Evolutionary conservation across 345 rosid genomes (phyloP).

Genomic region (Eucalyptus tenuipes): DNA sequence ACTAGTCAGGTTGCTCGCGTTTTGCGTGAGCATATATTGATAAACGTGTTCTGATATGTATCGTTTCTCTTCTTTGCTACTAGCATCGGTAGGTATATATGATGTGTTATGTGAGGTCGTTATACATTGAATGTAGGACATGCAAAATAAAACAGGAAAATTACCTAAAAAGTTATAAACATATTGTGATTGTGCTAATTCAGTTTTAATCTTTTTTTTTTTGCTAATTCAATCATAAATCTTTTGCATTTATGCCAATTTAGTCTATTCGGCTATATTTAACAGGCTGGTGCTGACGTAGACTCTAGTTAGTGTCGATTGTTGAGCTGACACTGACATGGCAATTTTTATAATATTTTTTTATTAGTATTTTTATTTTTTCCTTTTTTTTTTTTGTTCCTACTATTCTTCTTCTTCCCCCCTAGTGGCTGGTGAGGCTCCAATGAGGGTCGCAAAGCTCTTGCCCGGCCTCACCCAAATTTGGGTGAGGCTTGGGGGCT

Average conservation of each 20-base stretch:
- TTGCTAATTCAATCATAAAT: too few relatives aligned
- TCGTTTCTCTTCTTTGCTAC: background rate
- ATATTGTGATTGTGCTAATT: too few relatives aligned
- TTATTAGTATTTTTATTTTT: too few relatives aligned
- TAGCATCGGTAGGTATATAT: too few relatives aligned
- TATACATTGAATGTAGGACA: background rate
- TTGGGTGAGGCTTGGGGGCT: too few relatives aligned
- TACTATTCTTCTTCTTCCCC: rapidly evolving
- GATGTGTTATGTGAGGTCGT: background rate
- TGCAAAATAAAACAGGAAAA: background rate
- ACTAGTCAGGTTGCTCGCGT: background rate
- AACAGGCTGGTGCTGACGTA: rapidly evolving
- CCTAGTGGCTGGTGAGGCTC: rapidly evolving
- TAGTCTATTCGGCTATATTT: too few relatives aligned
- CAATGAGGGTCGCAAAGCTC: rapidly evolving
- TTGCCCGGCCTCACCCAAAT: rapidly evolving
- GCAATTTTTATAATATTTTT: too few relatives aligned
- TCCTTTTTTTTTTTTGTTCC: rapidly evolving
- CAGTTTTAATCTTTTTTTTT: too few relatives aligned
- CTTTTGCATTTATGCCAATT: too few relatives aligned
- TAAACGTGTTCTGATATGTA: background rate
- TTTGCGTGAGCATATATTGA: too few relatives aligned
- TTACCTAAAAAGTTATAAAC: too few relatives aligned
- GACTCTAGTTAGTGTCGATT: rapidly evolving
- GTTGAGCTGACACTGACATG: rapidly evolving